Conservation (phyloP, 2,329 filamentous ascomycete species). For the Helicocarpus griseus region DNA sequence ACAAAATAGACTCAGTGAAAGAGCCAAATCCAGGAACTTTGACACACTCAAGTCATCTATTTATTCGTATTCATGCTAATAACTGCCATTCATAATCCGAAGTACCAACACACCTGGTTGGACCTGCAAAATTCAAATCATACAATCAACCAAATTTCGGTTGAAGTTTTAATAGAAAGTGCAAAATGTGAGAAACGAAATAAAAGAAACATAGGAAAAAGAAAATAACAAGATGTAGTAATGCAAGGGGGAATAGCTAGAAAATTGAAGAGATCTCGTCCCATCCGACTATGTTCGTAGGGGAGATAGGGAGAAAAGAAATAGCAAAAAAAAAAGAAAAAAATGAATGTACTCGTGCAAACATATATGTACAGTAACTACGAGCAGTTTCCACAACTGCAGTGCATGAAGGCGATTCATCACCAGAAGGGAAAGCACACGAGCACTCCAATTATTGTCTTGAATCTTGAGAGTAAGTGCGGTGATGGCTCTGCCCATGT, state of each 20-base stretch:
- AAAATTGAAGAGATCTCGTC: neutral
- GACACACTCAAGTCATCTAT: too few relatives aligned
- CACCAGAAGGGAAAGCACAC: neutral
- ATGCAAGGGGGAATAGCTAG: neutral
- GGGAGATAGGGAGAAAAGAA: neutral
- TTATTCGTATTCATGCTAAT: too few relatives aligned
- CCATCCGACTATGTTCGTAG: neutral
- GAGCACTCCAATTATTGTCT: constrained; percentile 1
- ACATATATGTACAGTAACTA: neutral
- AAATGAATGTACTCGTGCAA: neutral
- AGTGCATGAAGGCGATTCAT: neutral
- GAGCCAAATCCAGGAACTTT: too few relatives aligned
- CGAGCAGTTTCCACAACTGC: neutral
- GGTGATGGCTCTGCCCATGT: constrained; percentile 7
- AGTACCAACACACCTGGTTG: too few relatives aligned
- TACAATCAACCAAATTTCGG: neutral
- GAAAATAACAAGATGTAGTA: neutral
- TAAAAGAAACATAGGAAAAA: neutral
- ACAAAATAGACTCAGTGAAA: too few relatives aligned
- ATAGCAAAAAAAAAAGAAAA: neutral
- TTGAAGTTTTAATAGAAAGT: neutral
- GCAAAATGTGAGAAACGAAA: neutral
- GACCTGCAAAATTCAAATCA: too few relatives aligned
- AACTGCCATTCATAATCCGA: too few relatives aligned
- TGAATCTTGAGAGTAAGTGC: constrained; percentile 6